Evolutionary conservation across 2,329 filamentous ascomycete species (phyloP), one percentile per base, ranked within the genome.

Genomic region (Onygenales sp.): DNA sequence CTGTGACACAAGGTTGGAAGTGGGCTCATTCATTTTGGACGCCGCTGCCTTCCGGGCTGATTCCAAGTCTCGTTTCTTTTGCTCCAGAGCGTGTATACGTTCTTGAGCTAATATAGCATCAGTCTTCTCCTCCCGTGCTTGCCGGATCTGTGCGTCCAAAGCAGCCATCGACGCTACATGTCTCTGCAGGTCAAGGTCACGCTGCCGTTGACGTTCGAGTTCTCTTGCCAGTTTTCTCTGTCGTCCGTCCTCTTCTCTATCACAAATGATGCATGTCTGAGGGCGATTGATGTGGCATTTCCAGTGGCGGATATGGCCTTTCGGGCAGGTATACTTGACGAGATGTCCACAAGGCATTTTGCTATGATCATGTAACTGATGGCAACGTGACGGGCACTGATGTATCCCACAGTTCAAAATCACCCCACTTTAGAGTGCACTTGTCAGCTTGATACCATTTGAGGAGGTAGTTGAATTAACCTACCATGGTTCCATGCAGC

Each of bases 401-500:
- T 90, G 86, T 1, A 75, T 39, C 0, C 76, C 76, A 52, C 86
- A 89, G 2, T 63, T 72, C 2, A 89, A 69, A 32, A 27, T 44
- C 43, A 44, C 43, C 31, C 43, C 43, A 13, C 43, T 44, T 5
- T 32, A 13, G 8, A 9, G 21, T 13, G 3, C 11, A 31, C 32
- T 27, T 44, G 31, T 31, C 11, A 27, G 17, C 31, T 11, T 44
- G 43, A 17, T 11, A 5, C 14, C 10, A 44, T 27, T 32, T 32
- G 21, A 13, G 7, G 31, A 10, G 10, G 43, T 44, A 53, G 6
- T 27, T 38, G 48, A 33, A 7, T 13, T 32, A 51, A 68, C 75
- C 65, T 70, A 84, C 82, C 86, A 90, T 17, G 72, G 73, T 48
- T 81, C 72, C 0, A 70, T 70, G 57, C 86, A 90, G 0, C 87